These are phyloP conservation scores for Jaapia argillacea DNA, from an alignment of 768 basidiomycete species.

Conservation along the genomic window DNA sequence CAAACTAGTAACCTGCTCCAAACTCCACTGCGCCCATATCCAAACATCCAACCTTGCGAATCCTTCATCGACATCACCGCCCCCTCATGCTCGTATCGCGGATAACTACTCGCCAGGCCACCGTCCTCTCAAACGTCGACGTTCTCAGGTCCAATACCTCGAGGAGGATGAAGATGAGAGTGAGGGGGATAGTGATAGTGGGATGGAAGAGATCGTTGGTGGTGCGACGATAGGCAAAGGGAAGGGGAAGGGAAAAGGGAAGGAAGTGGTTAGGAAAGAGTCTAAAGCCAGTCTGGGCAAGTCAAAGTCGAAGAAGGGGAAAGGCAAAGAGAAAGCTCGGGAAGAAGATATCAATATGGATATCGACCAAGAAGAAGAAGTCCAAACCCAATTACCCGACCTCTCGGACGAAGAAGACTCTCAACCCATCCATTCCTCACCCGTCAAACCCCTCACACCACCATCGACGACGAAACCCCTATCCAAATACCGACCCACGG, in stretches of 20 bases:
- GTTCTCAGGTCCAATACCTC: too few species aligned
- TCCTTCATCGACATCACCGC: constrained; percentile 9
- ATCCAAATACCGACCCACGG: too few species aligned
- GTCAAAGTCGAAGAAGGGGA: constrained; percentile 5
- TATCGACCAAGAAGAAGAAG: constrained; percentile 15
- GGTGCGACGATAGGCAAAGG: constrained; percentile 8
- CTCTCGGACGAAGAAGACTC: too few species aligned
- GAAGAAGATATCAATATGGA: constrained; percentile 16
- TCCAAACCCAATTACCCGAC: too few species aligned
- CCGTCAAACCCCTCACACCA: too few species aligned
- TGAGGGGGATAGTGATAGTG: constrained; percentile 20
- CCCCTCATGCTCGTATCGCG: constrained; percentile 18
- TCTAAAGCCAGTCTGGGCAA: too few species aligned
- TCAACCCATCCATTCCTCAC: too few species aligned
- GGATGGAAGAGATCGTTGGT: constrained; percentile 19
- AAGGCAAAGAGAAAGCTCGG: constrained; percentile 6
- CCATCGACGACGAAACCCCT: too few species aligned
- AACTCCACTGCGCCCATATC: constrained; percentile 42
- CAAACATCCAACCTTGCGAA: constrained; percentile 14
- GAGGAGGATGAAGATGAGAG: constrained; percentile 14
- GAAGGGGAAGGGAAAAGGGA: constrained; percentile 6
- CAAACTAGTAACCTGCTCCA: constrained; percentile 53
- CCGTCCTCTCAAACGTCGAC: constrained; percentile 2
- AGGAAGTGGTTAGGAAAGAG: too few species aligned
- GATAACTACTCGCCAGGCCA: constrained; percentile 15